Percentiles rank a stretch among this genome's conserved stretches.
phyloP scores from a whole-genome alignment of 768 basidiomycete species.

The Lentinula sp. region DNA sequence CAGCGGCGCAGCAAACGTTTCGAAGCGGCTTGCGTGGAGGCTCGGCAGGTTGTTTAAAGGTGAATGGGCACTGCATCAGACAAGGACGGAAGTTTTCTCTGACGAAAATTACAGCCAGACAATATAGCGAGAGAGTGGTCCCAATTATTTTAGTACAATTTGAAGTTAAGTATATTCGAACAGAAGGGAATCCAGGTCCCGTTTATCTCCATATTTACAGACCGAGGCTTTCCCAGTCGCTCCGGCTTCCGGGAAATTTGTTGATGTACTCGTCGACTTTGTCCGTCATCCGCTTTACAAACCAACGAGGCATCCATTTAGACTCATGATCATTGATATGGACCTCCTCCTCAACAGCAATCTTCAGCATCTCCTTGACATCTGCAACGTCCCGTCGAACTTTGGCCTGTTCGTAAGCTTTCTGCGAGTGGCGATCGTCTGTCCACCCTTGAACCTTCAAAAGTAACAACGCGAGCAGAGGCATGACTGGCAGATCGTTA shows the following conservation, averaged over 20 bases:
- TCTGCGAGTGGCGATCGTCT: constrained; percentile 16
- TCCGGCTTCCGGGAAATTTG: neutral
- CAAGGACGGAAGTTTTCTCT: too few relatives aligned
- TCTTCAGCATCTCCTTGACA: constrained; percentile 17
- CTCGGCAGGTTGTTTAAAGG: too few relatives aligned
- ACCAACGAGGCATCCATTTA: constrained; percentile 11
- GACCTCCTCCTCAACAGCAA: constrained; percentile 9
- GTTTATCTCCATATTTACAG: too few relatives aligned
- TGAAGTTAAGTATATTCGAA: too few relatives aligned
- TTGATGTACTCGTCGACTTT: constrained; percentile 7
- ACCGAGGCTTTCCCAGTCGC: neutral
- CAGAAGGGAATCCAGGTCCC: too few relatives aligned
- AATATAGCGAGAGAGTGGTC: too few relatives aligned
- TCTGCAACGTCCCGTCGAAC: constrained; percentile 19
- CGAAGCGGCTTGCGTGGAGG: too few relatives aligned
- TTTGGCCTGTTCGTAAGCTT: constrained; percentile 19
- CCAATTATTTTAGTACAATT: too few relatives aligned
- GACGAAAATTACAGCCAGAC: too few relatives aligned
- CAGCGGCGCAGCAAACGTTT: too few relatives aligned
- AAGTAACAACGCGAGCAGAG: constrained; percentile 21
- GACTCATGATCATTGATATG: neutral
- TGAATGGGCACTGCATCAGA: too few relatives aligned
- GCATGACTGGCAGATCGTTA: constrained; percentile 19
- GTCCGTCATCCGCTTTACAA: constrained; percentile 3
- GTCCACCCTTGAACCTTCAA: constrained; percentile 25